Conservation (phyloP, 345 rosid species). For the Gossypium raimondii region DNA sequence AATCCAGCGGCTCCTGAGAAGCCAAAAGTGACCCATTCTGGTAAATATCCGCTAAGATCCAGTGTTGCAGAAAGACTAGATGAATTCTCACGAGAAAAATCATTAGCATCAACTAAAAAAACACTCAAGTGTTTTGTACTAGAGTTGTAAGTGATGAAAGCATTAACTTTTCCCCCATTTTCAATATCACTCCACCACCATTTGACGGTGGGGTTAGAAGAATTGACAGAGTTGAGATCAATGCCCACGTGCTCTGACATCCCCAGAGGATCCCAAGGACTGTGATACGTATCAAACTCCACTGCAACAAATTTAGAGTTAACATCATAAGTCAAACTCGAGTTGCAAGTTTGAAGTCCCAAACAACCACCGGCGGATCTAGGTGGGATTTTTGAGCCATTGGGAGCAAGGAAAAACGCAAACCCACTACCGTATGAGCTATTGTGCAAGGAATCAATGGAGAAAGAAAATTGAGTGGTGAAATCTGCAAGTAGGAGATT, state of each 20-base stretch:
- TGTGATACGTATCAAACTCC: slow-evolving; percentile 28
- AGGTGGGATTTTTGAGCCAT: slow-evolving; percentile 24
- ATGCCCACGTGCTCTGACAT: slow-evolving; percentile 31
- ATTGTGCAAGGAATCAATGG: slow-evolving; percentile 14
- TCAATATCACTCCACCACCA: not conserved
- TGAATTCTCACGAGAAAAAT: slow-evolving; percentile 13
- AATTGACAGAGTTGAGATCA: slow-evolving; percentile 22
- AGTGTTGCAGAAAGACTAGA: slow-evolving; percentile 31
- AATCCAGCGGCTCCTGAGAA: slow-evolving; percentile 37
- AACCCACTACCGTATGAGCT: slow-evolving; percentile 11
- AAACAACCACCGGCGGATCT: slow-evolving; percentile 29
- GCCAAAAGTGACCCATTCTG: slow-evolving; percentile 44
- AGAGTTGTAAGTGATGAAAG: slow-evolving; percentile 32
- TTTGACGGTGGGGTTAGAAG: not conserved
- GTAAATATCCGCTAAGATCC: slow-evolving; percentile 35
- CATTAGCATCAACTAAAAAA: slow-evolving; percentile 27
- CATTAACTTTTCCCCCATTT: slow-evolving; percentile 10
- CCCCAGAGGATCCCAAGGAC: slow-evolving; percentile 16
- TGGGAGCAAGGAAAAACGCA: slow-evolving; percentile 40
- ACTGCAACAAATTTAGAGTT: slow-evolving; percentile 27
- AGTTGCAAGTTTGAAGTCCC: slow-evolving; percentile 21
- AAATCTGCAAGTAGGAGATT: slow-evolving; percentile 26
- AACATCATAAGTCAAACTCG: not conserved
- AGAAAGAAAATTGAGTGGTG: slow-evolving; percentile 32
- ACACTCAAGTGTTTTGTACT: slow-evolving; percentile 39